Conservation (phyloP, 805 yeast species). For the Sugiyamaella boreocaroliniensis region DNA sequence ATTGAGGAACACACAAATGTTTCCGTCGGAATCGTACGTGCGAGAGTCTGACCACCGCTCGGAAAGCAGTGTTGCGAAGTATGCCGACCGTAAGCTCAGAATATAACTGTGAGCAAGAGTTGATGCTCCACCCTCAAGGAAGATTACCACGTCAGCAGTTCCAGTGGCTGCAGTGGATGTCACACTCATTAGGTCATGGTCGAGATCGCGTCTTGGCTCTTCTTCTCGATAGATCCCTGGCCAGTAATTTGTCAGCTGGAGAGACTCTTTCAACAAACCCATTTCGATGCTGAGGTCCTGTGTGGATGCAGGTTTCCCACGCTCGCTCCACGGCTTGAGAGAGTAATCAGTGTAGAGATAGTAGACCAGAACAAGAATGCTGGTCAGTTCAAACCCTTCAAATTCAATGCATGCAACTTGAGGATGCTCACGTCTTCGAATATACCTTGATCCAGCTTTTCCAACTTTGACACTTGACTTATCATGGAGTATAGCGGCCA, state of each 20-base stretch:
- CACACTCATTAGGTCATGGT: slow-evolving; percentile 10
- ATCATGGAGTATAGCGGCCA: background rate
- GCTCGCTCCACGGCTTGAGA: slow-evolving; percentile 18
- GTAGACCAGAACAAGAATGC: slow-evolving; percentile 22
- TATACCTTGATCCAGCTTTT: background rate
- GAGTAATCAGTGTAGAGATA: slow-evolving; percentile 26
- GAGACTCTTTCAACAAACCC: slow-evolving; percentile 16
- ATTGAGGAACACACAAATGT: slow-evolving; percentile 33
- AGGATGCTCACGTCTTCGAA: background rate
- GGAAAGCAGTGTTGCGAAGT: slow-evolving; percentile 54
- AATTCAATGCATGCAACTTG: slow-evolving; percentile 4
- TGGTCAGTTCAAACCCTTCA: slow-evolving; percentile 17
- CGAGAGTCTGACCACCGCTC: slow-evolving; percentile 43
- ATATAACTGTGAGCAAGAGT: slow-evolving; percentile 42
- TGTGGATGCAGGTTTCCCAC: slow-evolving; percentile 18
- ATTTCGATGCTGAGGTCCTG: slow-evolving; percentile 10
- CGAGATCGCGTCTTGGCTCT: slow-evolving; percentile 4
- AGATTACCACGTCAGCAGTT: slow-evolving; percentile 38
- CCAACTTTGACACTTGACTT: background rate
- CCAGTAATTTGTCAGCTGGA: slow-evolving; percentile 18
- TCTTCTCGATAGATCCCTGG: slow-evolving; percentile 11
- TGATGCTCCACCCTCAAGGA: slow-evolving; percentile 41
- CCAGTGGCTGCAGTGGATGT: background rate
- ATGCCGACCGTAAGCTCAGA: slow-evolving; percentile 48
- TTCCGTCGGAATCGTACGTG: slow-evolving; percentile 4